phyloP scores from a whole-genome alignment of 345 rosid genomes.

The Populus alba region DNA sequence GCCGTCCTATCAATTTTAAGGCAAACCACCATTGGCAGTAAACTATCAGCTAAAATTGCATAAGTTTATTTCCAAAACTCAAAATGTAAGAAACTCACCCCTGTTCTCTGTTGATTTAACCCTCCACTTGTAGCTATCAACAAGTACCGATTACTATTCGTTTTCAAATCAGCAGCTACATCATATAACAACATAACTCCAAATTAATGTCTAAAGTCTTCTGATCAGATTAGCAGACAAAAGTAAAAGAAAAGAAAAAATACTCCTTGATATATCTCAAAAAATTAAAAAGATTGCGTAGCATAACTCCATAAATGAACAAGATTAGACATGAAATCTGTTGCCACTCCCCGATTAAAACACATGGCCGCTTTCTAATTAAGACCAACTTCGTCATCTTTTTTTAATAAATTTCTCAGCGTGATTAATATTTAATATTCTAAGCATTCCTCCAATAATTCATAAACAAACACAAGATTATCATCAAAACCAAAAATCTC shows the following conservation, averaged over 20 bases:
- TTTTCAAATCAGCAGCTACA: constrained; percentile 52
- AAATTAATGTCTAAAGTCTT: not conserved
- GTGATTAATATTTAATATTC: not conserved
- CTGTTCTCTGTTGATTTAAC: constrained; percentile 88
- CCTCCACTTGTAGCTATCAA: constrained; percentile 93
- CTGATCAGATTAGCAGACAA: not conserved
- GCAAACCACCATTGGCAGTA: not conserved
- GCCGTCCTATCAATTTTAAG: not conserved
- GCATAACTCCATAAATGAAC: not conserved
- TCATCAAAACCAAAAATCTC: not conserved
- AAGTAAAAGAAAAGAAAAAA: not conserved
- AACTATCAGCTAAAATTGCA: not conserved
- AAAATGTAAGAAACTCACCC: constrained; percentile 46
- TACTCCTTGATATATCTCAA: not conserved
- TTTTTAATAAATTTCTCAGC: not conserved
- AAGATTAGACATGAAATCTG: not conserved
- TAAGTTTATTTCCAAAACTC: not conserved
- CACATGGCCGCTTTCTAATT: not conserved
- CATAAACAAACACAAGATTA: not conserved
- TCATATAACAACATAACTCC: constrained; percentile 17
- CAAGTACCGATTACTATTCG: constrained; percentile 57
- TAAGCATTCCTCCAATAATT: not conserved
- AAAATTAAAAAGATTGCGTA: too few relatives aligned
- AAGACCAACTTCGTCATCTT: not conserved
- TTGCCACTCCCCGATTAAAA: not conserved